Percentiles rank a stretch among this genome's conserved stretches.
These are phyloP conservation scores for Panaeolus papilionaceus DNA, from an alignment of 768 basidiomycete species.

Conservation along the genomic window DNA sequence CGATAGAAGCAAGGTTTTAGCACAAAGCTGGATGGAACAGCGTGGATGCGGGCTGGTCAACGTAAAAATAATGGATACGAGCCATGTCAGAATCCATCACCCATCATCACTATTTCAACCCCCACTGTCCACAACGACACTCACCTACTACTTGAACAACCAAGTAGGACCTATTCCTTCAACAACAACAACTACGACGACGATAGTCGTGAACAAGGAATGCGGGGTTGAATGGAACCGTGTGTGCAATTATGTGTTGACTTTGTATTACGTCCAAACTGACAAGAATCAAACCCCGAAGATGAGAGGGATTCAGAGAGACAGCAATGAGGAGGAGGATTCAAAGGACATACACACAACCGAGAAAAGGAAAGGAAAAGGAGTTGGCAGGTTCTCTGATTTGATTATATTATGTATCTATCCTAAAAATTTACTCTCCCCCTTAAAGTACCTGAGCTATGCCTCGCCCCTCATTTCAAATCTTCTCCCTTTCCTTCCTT, in stretches of 20 bases:
- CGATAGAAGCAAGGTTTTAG: background rate
- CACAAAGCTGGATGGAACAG: background rate
- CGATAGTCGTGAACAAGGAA: background rate
- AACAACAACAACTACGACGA: background rate
- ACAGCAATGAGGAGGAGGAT: too few relatives aligned
- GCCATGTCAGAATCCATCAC: background rate
- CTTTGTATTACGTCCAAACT: background rate
- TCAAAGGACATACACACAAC: too few relatives aligned
- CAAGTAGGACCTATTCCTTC: background rate
- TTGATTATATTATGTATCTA: background rate
- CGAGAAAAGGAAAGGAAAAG: background rate
- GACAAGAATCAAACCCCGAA: background rate
- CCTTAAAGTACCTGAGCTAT: background rate
- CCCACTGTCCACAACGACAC: background rate
- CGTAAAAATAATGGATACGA: too few relatives aligned
- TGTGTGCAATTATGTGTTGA: background rate
- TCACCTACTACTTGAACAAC: background rate
- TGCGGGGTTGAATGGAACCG: background rate
- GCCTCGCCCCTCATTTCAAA: background rate
- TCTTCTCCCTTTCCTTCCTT: too few relatives aligned
- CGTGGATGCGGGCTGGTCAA: background rate
- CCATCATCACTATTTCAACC: background rate
- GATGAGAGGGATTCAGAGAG: background rate
- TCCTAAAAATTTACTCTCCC: background rate
- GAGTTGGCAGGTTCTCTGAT: background rate